Conservation (phyloP, 495 filamentous ascomycete species). For the Lasiosphaeris hirsuta region DNA sequence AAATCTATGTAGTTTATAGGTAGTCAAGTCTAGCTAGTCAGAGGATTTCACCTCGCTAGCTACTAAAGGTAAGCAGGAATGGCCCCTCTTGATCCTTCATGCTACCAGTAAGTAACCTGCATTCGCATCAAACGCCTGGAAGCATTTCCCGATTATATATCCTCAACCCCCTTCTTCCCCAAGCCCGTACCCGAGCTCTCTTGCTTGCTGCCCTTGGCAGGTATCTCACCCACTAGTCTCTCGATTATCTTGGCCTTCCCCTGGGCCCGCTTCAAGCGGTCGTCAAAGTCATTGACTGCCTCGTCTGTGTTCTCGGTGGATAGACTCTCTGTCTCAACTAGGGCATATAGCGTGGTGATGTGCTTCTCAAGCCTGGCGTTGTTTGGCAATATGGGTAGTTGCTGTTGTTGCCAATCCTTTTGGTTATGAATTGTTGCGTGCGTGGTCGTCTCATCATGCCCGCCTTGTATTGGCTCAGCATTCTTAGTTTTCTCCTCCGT, state of each 20-base stretch:
- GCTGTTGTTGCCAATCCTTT: constrained; percentile 1
- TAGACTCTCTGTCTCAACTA: constrained; percentile 77
- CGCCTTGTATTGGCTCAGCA: background rate
- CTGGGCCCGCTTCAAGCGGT: constrained; percentile 72
- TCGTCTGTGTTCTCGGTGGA: constrained; percentile 78
- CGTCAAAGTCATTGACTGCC: constrained; percentile 79
- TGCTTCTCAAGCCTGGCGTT: constrained; percentile 71
- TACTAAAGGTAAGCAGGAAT: background rate
- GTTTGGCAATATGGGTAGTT: constrained; percentile 39
- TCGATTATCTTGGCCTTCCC: constrained; percentile 82
- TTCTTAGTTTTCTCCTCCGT: constrained; percentile 20
- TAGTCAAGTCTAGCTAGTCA: too few relatives aligned
- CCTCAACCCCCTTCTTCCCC: background rate
- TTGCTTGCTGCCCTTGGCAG: constrained; percentile 9
- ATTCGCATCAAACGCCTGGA: background rate
- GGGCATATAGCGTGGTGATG: constrained; percentile 63
- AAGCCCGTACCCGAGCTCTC: constrained; percentile 6
- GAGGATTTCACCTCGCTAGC: too few relatives aligned
- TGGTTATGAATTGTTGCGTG: background rate
- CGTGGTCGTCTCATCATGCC: background rate
- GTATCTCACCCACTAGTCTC: constrained; percentile 59
- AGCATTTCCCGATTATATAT: background rate
- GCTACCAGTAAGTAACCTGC: too few relatives aligned
- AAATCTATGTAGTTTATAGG: too few relatives aligned
- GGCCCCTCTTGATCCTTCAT: background rate